Base-by-base conservation (phyloP, 495 filamentous ascomycete genomes). In the Lasiosphaeria miniovina region DNA sequence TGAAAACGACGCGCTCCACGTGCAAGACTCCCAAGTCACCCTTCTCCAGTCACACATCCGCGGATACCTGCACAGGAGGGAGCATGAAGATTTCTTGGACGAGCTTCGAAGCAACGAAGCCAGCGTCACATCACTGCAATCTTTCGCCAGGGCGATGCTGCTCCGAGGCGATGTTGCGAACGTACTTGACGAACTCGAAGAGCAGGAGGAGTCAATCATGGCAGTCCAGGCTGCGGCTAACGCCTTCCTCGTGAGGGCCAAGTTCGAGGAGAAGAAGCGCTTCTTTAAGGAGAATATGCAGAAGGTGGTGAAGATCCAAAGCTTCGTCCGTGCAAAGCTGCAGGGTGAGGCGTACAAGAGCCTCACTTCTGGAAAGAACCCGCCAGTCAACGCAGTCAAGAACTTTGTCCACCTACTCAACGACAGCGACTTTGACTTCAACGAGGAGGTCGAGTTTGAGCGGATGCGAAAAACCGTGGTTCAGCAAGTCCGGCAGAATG, bases 281-380 rank as follows among this genome's bases (percentile, higher is more conserved):
- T 93, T 91, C 74, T 98, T 92, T 76, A 85, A 88, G 55, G 86
- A 93, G 73, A 98, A 98, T 65, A 98, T 98, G 95, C 86, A 96
- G 65, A 98, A 94, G 76, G 95, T 98, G 17, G 87, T 98, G 75
- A 98, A 98, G 74, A 88, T 97, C 55, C 94, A 98, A 72, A 98
- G 94, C 70, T 96, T 96, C 62, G 88, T 98, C 52, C 84, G 94
- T 58, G 94, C 85, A 32, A 90, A 91, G 62, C 89, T 97, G 53
- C 95, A 98, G 75, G 94, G 94, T 6, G 90, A 98, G 73, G 95
- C 95, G 2, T 98, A 98, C 78, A 97, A 96, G 80, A 93, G 88
- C 67, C 79, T 96, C 64, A 96, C 92, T 6, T 91, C 85, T 36
- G 94, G 95, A n/a, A 96, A 96, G 74, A 98, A 98, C 66, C 94